Percentiles rank a stretch among this genome's conserved stretches.
Conservation (phyloP, 2,329 filamentous ascomycete genomes). For the Myriosclerotinia curreyana region DNA sequence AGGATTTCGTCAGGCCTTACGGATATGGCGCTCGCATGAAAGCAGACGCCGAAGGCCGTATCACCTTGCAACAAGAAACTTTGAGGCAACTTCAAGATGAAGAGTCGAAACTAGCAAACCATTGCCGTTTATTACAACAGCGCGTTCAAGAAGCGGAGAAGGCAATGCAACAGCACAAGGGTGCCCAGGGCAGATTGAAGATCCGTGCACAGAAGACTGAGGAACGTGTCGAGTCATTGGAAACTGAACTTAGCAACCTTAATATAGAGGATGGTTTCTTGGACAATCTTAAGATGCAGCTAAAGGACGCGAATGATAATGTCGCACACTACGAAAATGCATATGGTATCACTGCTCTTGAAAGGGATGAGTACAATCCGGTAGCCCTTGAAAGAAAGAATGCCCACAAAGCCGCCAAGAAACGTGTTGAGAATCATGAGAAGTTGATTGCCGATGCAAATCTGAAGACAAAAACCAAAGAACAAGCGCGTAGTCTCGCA, state of each 20-base stretch:
- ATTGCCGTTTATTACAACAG: conserved; percentile 42
- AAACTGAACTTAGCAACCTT: conserved; percentile 62
- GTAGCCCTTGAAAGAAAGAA: conserved; percentile 40
- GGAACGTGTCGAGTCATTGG: conserved; percentile 51
- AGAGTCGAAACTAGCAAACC: conserved; percentile 46
- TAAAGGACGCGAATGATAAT: conserved; percentile 51
- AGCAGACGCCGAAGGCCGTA: conserved; percentile 67
- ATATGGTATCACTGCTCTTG: conserved; percentile 51
- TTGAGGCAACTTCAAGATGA: conserved; percentile 55
- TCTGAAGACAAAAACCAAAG: conserved; percentile 49
- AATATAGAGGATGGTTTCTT: conserved; percentile 68
- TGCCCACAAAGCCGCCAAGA: conserved; percentile 43
- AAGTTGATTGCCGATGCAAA: conserved; percentile 54
- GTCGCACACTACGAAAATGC: conserved; percentile 52
- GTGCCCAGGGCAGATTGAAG: conserved; percentile 48
- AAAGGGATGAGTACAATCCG: conserved; percentile 49
- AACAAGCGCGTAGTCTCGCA: conserved; percentile 51
- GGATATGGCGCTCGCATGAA: conserved; percentile 65
- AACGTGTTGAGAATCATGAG: conserved; percentile 39
- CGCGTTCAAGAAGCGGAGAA: conserved; percentile 49
- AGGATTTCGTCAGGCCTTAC: conserved; percentile 46
- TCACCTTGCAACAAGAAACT: conserved; percentile 51
- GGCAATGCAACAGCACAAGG: conserved; percentile 50
- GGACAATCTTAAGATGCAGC: conserved; percentile 54
- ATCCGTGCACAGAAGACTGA: conserved; percentile 57